These are phyloP conservation scores for Fusarium poae DNA, from an alignment of 2,329 filamentous ascomycete genomes.

Conservation along the genomic window DNA sequence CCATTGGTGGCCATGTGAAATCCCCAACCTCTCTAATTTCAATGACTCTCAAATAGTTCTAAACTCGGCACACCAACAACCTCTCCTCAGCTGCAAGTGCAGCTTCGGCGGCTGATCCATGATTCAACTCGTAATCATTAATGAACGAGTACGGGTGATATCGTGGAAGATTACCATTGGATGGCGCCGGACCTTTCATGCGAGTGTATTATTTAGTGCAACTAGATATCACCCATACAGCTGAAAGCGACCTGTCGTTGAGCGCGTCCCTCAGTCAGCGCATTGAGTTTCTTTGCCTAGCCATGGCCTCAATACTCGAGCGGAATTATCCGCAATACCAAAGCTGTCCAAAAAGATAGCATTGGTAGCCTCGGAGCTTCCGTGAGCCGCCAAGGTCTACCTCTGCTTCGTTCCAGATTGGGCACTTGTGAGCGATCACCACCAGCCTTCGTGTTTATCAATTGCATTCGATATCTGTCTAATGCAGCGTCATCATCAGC, in stretches of 20 bases:
- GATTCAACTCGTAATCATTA: slow-evolving; percentile 44
- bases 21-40: slow-evolving; percentile 45
- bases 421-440: slow-evolving; percentile 15
- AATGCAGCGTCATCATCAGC: slow-evolving; percentile 17
- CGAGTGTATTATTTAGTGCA: slow-evolving; percentile 48
- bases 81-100: slow-evolving; percentile 44
- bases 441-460: slow-evolving; percentile 34
- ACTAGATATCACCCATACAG: slow-evolving; percentile 32
- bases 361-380: slow-evolving; percentile 34
- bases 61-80: slow-evolving; percentile 34
- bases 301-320: slow-evolving; percentile 34
- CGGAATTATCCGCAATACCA: slow-evolving; percentile 24
- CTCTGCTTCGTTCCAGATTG: slow-evolving; percentile 23
- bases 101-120: slow-evolving; percentile 43
- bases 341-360: slow-evolving; percentile 11
- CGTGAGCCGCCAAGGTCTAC: slow-evolving; percentile 30
- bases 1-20: slow-evolving; percentile 43
- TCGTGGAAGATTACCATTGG: slow-evolving; percentile 54
- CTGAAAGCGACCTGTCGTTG: slow-evolving; percentile 30
- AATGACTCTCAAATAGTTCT: slow-evolving; percentile 21
- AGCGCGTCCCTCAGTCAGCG: slow-evolving; percentile 17
- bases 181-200: slow-evolving; percentile 37
- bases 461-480: slow-evolving; percentile 16
- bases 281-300: slow-evolving; percentile 31
- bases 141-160: slow-evolving; percentile 41